phyloP scores from a whole-genome alignment of 23 red algal genomes.

The Cyanidioschyzon merolae region DNA sequence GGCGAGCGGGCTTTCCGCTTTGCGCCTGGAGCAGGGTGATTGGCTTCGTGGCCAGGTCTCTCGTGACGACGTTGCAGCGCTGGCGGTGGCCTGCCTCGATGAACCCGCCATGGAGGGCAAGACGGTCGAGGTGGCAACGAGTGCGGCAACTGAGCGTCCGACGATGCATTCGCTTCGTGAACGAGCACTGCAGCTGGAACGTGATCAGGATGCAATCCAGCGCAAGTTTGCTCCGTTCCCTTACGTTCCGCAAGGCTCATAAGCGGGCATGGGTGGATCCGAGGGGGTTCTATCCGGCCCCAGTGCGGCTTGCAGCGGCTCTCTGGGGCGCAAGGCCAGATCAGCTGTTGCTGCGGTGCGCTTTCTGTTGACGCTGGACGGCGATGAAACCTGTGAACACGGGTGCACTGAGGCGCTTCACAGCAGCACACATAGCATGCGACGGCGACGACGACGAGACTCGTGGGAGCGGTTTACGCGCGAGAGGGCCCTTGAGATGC shows the following conservation, averaged over 20 bases:
- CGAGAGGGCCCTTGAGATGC: too few relatives aligned
- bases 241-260: background rate
- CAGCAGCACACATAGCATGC: too few relatives aligned
- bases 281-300: too few relatives aligned
- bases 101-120: constrained; percentile 11
- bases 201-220: background rate
- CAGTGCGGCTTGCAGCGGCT: too few relatives aligned
- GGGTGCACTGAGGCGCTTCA: too few relatives aligned
- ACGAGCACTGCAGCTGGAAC: background rate
- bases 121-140: constrained; percentile 12
- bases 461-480: too few relatives aligned
- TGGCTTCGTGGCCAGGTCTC: constrained; percentile 50
- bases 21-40: constrained; percentile 74
- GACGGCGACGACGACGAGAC: too few relatives aligned
- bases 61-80: constrained; percentile 61
- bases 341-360: too few relatives aligned
- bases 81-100: constrained; percentile 26
- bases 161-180: background rate
- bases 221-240: background rate
- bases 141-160: background rate
- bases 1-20: constrained; percentile 25
- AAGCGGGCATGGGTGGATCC: too few relatives aligned
- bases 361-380: too few relatives aligned
- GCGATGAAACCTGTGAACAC: too few relatives aligned
- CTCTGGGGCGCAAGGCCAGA: too few relatives aligned